These are phyloP conservation scores for Amanita pseudoporphyria DNA, from an alignment of 768 basidiomycete species.

Conservation along the genomic window DNA sequence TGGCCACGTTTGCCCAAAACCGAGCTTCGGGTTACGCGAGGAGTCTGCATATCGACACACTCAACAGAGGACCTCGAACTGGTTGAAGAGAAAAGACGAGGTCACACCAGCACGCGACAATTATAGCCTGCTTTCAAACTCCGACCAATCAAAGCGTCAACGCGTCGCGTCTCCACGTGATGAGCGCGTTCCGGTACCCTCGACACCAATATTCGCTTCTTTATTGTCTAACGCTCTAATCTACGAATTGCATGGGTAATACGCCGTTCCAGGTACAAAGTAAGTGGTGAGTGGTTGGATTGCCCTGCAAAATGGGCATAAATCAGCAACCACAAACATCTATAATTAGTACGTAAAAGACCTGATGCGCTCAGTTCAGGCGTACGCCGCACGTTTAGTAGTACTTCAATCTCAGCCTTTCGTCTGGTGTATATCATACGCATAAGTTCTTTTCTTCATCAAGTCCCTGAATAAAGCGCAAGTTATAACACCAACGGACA, in stretches of 20 bases:
- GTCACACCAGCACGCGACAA: neutral
- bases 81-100: constrained; percentile 8
- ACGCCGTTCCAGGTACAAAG: neutral
- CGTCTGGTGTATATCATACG: constrained; percentile 72
- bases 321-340: neutral
- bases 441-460: constrained; percentile 63
- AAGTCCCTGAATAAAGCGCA: constrained; percentile 1
- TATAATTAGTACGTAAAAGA: neutral
- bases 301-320: neutral
- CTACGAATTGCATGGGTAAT: neutral
- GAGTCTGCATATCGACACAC: constrained; percentile 28
- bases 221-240: neutral
- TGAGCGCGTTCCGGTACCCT: neutral
- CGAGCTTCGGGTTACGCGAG: constrained; percentile 33
- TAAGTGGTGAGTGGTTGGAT: neutral
- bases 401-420: constrained; percentile 89
- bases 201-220: too few species aligned
- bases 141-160: constrained; percentile 30
- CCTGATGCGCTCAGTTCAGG: neutral
- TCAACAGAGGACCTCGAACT: constrained; percentile 2
- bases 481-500: constrained; percentile 4
- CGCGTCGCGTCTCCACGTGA: constrained; percentile 30
- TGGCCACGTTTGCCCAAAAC: constrained; percentile 45
- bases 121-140: constrained; percentile 26
- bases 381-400: constrained; percentile 16